These are phyloP conservation scores for Thelephora terrestris DNA, from an alignment of 1,284 basidiomycete species.

Conservation along the genomic window DNA sequence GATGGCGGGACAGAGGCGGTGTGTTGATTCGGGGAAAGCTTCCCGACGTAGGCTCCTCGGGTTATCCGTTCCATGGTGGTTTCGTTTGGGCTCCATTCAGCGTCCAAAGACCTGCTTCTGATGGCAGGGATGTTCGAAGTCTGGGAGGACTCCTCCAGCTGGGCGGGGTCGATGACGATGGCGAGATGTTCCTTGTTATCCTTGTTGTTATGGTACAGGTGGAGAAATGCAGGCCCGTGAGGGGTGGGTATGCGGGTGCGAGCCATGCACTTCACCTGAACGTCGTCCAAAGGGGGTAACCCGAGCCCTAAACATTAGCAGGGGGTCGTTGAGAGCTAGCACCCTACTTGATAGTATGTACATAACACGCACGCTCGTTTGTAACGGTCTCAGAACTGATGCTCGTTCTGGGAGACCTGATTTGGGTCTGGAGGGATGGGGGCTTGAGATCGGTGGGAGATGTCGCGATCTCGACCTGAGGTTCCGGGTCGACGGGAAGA, in stretches of 20 bases:
- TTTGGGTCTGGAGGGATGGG: neutral
- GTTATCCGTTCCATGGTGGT: conserved; percentile 91
- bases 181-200: conserved; percentile 97
- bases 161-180: conserved; percentile 87
- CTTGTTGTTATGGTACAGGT: conserved; percentile 88
- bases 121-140: conserved; percentile 44
- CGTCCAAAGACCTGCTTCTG: conserved; percentile 77
- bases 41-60: conserved; percentile 89
- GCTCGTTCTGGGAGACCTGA: neutral
- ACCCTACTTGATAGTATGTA: neutral
- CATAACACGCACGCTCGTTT: conserved; percentile 8
- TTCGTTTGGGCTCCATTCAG: conserved; percentile 79
- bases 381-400: conserved; percentile 15
- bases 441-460: neutral
- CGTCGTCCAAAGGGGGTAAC: conserved; percentile 9
- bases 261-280: conserved; percentile 85
- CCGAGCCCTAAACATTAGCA: conserved; percentile 1
- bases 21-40: conserved; percentile 54
- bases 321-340: conserved; percentile 15
- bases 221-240: conserved; percentile 89
- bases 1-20: conserved; percentile 37
- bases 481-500: conserved; percentile 9
- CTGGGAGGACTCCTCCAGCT: conserved; percentile 33
- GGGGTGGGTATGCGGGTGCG: conserved; percentile 96
- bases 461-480: neutral